Percentiles rank a stretch among this genome's conserved stretches.
Conservation (phyloP, 805 yeast species). For the Lipomyces yamanashiensis region DNA sequence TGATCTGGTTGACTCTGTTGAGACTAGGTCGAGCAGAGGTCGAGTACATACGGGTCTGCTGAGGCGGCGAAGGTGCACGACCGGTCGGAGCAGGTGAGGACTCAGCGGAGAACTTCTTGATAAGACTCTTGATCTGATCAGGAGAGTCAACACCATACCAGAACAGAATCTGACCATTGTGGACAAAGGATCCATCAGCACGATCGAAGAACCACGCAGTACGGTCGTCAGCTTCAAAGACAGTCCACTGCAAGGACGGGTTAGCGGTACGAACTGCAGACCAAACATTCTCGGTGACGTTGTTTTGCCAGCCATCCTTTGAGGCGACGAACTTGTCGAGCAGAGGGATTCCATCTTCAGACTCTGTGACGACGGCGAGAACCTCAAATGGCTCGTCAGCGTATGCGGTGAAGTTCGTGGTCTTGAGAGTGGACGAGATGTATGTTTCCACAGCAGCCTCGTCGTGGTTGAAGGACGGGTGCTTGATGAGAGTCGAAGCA, state of each 20-base stretch:
- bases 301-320: slow-evolving; percentile 94
- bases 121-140: slow-evolving; percentile 21
- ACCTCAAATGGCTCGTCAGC: slow-evolving; percentile 97
- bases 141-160: slow-evolving; percentile 79
- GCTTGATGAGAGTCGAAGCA: slow-evolving; percentile 76
- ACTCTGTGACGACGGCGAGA: slow-evolving; percentile 73
- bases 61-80: background rate
- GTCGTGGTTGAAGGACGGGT: slow-evolving; percentile 72
- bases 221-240: slow-evolving; percentile 87
- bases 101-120: slow-evolving; percentile 13
- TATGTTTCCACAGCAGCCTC: slow-evolving; percentile 78
- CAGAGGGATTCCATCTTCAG: slow-evolving; percentile 60
- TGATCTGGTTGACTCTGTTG: background rate
- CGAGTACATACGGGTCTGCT: slow-evolving; percentile 22
- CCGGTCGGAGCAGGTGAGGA: background rate
- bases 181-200: slow-evolving; percentile 91
- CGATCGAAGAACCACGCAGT: slow-evolving; percentile 89
- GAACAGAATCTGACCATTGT: slow-evolving; percentile 85
- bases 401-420: slow-evolving; percentile 68
- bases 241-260: slow-evolving; percentile 80
- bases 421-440: slow-evolving; percentile 66
- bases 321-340: slow-evolving; percentile 86
- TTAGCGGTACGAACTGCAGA: slow-evolving; percentile 76
- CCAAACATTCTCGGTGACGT: slow-evolving; percentile 94
- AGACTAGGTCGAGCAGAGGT: slow-evolving; percentile 19